These are phyloP conservation scores for Solanum etuberosum DNA, from an alignment of 257 asterid genomes.

Conservation along the genomic window DNA sequence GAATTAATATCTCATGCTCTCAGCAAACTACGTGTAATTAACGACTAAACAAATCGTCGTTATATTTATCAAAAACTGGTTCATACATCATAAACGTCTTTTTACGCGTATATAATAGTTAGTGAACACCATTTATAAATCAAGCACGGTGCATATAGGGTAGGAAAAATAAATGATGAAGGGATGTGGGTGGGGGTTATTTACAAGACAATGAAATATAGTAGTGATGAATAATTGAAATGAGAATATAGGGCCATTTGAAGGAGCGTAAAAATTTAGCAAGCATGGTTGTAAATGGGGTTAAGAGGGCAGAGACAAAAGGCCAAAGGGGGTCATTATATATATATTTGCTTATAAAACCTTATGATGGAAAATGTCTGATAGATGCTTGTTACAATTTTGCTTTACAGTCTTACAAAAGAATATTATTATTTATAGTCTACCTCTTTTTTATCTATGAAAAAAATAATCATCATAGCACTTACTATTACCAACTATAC, in stretches of 20 bases:
- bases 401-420: background rate
- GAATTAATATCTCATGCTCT: background rate
- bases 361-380: background rate
- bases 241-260: background rate
- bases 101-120: background rate
- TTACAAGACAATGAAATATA: background rate
- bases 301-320: background rate
- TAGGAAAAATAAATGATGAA: background rate
- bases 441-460: background rate
- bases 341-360: background rate
- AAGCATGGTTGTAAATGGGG: constrained; percentile 1
- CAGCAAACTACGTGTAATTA: background rate
- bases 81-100: too few species aligned
- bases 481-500: background rate
- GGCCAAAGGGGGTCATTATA: background rate
- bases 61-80: background rate
- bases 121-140: background rate
- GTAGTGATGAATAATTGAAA: background rate
- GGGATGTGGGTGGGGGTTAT: background rate
- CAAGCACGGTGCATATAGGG: background rate
- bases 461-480: background rate
- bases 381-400: background rate
- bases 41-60: too few species aligned
- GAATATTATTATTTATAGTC: background rate
- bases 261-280: background rate